phyloP scores from a whole-genome alignment of 805 yeast genomes.

The Candida verbasci region DNA sequence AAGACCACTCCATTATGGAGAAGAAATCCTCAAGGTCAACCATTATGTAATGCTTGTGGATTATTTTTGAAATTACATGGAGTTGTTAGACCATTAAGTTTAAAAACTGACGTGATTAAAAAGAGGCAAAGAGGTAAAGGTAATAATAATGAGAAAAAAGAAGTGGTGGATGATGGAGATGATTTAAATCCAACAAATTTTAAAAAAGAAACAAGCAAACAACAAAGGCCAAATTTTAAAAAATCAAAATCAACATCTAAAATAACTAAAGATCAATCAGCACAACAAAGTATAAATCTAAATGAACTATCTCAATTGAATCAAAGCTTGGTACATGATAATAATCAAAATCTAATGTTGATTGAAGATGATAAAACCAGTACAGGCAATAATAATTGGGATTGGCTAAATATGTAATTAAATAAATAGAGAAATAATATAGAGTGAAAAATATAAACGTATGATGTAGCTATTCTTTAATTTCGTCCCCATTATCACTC shows the following conservation, averaged over 20 bases:
- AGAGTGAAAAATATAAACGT: background rate
- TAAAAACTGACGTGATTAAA: conserved; percentile 54
- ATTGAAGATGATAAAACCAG: conserved; percentile 9
- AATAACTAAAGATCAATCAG: background rate
- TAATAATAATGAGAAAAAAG: background rate
- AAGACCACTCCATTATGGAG: conserved; percentile 61
- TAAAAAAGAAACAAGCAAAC: background rate
- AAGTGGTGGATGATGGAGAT: conserved; percentile 6
- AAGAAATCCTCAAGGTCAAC: conserved; percentile 54
- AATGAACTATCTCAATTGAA: too few relatives aligned
- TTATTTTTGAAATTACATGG: conserved; percentile 58
- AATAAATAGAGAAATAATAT: background rate
- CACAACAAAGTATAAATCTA: too few relatives aligned
- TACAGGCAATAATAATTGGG: conserved; percentile 21
- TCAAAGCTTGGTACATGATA: background rate
- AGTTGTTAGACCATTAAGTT: conserved; percentile 54
- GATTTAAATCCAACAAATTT: conserved; percentile 5
- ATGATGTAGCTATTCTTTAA: too few relatives aligned
- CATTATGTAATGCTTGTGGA: conserved; percentile 64
- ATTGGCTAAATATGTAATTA: conserved; percentile 28
- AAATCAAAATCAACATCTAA: conserved; percentile 1
- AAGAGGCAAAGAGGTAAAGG: conserved; percentile 31
- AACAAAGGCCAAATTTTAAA: conserved; percentile 2
- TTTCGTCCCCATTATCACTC: too few relatives aligned
- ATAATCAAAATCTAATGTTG: conserved; percentile 6